Percentiles rank a stretch among this genome's conserved stretches.
Conservation (phyloP, 805 yeast genomes). For the Candida sanyiensis region DNA sequence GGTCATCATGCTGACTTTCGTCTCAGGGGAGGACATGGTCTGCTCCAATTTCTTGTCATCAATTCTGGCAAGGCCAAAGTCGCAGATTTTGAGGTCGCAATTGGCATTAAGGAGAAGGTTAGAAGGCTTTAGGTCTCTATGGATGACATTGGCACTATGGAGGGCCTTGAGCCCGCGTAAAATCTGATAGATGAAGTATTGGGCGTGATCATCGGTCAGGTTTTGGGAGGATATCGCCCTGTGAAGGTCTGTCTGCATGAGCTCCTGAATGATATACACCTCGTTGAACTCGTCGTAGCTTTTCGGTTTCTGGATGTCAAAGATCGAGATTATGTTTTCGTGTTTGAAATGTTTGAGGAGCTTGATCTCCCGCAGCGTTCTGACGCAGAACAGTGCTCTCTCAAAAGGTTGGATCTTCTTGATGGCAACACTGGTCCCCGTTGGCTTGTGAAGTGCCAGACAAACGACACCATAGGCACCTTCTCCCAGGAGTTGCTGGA, state of each 20-base stretch:
- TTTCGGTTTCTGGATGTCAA: conserved; percentile 84
- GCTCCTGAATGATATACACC: conserved; percentile 81
- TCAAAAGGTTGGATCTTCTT: conserved; percentile 92
- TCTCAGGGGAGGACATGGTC: conserved; percentile 48
- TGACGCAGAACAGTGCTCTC: conserved; percentile 77
- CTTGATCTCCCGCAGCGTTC: conserved; percentile 87
- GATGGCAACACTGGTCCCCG: conserved; percentile 87
- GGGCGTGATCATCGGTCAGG: conserved; percentile 87
- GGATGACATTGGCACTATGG: conserved; percentile 91
- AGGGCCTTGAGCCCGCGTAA: conserved; percentile 83
- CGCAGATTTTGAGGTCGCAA: conserved; percentile 91
- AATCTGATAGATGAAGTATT: conserved; percentile 88
- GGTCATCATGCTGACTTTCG: conserved; percentile 78
- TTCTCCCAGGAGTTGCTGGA: conserved; percentile 82
- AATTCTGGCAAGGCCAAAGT: conserved; percentile 79
- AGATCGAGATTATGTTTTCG: conserved; percentile 84
- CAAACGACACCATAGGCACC: conserved; percentile 97
- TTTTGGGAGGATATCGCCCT: conserved; percentile 77
- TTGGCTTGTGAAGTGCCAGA: conserved; percentile 80
- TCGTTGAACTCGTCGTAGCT: conserved; percentile 73
- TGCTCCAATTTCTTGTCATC: conserved; percentile 23
- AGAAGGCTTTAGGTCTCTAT: conserved; percentile 88
- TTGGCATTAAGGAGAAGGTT: conserved; percentile 82
- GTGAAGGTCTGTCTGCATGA: conserved; percentile 85
- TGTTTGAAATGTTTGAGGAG: conserved; percentile 85